These are phyloP conservation scores for Termitomyces sp. DNA, from an alignment of 1,284 basidiomycete species.

Conservation along the genomic window DNA sequence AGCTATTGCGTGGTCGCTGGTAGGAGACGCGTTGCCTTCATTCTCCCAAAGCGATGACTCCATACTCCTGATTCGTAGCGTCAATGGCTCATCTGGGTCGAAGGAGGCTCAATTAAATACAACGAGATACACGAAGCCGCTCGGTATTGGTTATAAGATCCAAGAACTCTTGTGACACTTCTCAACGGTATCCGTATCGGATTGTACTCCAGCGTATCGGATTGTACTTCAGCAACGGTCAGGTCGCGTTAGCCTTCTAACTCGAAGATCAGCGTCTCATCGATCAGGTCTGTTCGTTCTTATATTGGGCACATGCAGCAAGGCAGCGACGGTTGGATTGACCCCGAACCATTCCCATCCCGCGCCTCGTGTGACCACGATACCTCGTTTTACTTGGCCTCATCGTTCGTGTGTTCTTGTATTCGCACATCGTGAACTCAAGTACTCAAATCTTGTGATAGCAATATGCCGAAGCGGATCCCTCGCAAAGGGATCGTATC, in stretches of 20 bases:
- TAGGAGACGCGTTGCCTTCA: neutral
- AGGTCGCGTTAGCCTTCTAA: slow-evolving; percentile 35
- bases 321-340: slow-evolving; percentile 34
- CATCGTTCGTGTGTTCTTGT: slow-evolving; percentile 22
- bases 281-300: slow-evolving; percentile 30
- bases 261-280: slow-evolving; percentile 30
- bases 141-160: slow-evolving; percentile 37
- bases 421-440: neutral
- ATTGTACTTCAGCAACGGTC: slow-evolving; percentile 26
- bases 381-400: slow-evolving; percentile 34
- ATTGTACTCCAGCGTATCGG: neutral
- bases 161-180: neutral
- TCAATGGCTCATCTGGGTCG: slow-evolving; percentile 36
- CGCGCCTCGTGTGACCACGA: slow-evolving; percentile 34
- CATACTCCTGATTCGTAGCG: slow-evolving; percentile 18
- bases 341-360: slow-evolving; percentile 30
- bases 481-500: slow-evolving; percentile 29
- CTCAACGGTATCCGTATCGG: neutral
- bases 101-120: slow-evolving; percentile 36
- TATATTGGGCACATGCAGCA: slow-evolving; percentile 33
- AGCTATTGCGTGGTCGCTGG: slow-evolving; percentile 25
- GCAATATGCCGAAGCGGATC: slow-evolving; percentile 39
- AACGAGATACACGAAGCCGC: slow-evolving; percentile 37
- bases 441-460: slow-evolving; percentile 8
- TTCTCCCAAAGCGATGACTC: neutral